Conservation (phyloP, 1,284 basidiomycete species). For the Ganoderma lingzhi region DNA sequence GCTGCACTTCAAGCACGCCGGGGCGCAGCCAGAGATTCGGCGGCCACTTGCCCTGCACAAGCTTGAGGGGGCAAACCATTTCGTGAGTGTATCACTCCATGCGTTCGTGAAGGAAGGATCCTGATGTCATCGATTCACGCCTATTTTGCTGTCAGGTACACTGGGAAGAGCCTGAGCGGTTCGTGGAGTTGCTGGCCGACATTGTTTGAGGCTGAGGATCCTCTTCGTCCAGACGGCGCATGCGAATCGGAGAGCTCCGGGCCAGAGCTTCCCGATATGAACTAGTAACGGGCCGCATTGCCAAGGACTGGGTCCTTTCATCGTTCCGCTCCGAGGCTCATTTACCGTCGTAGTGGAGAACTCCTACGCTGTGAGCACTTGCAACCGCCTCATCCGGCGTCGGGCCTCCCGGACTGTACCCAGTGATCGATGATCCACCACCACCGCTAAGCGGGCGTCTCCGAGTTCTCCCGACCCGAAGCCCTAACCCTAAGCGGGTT, state of each 20-base stretch:
- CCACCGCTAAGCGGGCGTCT: conserved; percentile 19
- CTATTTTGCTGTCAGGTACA: conserved; percentile 16
- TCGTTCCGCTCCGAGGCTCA: conserved; percentile 8
- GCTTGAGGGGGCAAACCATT: conserved; percentile 21
- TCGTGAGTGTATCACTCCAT: conserved; percentile 23
- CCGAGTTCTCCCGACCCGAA: conserved; percentile 8
- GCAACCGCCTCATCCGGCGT: conserved; percentile 24
- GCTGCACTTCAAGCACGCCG: conserved; percentile 10
- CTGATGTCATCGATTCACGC: conserved; percentile 8
- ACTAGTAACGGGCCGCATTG: neutral
- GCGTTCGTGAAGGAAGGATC: conserved; percentile 8
- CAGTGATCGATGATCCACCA: conserved; percentile 4
- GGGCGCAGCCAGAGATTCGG: conserved; percentile 12
- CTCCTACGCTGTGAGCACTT: conserved; percentile 1
- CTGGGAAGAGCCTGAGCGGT: conserved; percentile 19
- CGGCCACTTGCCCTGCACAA: conserved; percentile 20
- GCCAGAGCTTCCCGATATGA: conserved; percentile 2
- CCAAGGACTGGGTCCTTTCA: conserved; percentile 4
- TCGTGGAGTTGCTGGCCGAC: conserved; percentile 14
- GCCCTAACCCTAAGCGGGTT: conserved; percentile 27
- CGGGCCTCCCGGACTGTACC: conserved; percentile 27
- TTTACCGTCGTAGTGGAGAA: conserved; percentile 17
- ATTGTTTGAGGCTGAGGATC: conserved; percentile 17
- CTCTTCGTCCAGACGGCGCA: neutral
- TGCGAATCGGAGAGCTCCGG: conserved; percentile 1